These are phyloP conservation scores for Candida saitoana DNA, from an alignment of 805 yeast genomes.

Conservation along the genomic window DNA sequence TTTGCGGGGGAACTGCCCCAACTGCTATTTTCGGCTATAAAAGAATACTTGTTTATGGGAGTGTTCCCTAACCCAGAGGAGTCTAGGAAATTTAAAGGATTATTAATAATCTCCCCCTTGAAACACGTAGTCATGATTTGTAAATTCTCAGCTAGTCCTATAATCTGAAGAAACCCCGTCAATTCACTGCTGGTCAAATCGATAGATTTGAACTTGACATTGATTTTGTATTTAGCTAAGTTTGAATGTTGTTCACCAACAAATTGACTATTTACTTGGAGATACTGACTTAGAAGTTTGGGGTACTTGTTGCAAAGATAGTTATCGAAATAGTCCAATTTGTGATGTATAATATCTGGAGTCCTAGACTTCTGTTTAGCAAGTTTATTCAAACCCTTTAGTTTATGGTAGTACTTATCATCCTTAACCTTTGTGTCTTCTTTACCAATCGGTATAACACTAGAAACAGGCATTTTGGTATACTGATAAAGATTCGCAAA, in stretches of 20 bases:
- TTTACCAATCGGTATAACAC: not conserved
- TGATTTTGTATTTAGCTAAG: slow-evolving; percentile 57
- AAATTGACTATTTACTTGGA: slow-evolving; percentile 60
- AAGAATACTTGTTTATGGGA: slow-evolving; percentile 37
- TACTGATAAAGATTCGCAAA: no score
- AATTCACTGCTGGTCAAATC: slow-evolving; percentile 50
- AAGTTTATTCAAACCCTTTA: not conserved
- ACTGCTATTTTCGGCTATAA: slow-evolving; percentile 50
- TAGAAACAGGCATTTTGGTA: slow-evolving; percentile 1
- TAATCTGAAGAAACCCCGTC: slow-evolving; percentile 61
- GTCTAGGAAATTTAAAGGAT: slow-evolving; percentile 27
- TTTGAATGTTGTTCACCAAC: slow-evolving; percentile 72
- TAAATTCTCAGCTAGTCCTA: slow-evolving; percentile 58
- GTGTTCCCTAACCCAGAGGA: slow-evolving; percentile 7
- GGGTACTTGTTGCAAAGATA: slow-evolving; percentile 11
- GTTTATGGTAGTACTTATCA: not conserved
- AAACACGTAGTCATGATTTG: slow-evolving; percentile 69
- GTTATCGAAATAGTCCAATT: slow-evolving; percentile 2
- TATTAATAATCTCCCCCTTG: slow-evolving; percentile 65
- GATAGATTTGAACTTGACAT: slow-evolving; percentile 66
- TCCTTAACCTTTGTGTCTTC: not conserved
- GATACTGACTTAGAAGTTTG: slow-evolving; percentile 38
- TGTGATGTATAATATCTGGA: not conserved
- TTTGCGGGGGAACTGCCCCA: slow-evolving; percentile 50
- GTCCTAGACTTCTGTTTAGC: not conserved